These are phyloP conservation scores for Bacterosira constricta DNA, from an alignment of 108 stramenopile species.

Conservation along the genomic window DNA sequence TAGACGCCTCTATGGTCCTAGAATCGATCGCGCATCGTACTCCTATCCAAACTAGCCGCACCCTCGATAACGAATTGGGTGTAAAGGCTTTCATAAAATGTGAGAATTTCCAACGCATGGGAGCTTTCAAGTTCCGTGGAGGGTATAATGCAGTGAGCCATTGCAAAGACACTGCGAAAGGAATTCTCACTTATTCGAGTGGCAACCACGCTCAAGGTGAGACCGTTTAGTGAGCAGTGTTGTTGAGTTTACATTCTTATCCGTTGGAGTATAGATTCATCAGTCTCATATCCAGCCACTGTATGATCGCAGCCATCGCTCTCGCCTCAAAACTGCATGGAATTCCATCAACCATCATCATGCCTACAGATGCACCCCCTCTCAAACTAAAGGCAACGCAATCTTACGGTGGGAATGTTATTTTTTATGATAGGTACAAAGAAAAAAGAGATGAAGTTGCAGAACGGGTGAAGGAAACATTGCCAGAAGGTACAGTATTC, in stretches of 20 bases:
- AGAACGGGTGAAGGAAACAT: constrained; percentile 12
- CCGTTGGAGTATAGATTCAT: too few species aligned
- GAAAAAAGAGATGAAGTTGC: constrained; percentile 46
- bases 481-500: constrained; percentile 34
- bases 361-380: constrained; percentile 49
- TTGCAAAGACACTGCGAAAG: neutral
- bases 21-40: constrained; percentile 29
- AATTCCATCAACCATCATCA: constrained; percentile 46
- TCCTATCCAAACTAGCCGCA: constrained; percentile 41
- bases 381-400: constrained; percentile 44
- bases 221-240: too few species aligned
- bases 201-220: constrained; percentile 53
- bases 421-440: constrained; percentile 48
- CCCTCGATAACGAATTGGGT: constrained; percentile 33
- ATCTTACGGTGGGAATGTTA: constrained; percentile 36
- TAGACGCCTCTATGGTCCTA: constrained; percentile 30
- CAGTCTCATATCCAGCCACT: too few species aligned
- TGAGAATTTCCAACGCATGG: constrained; percentile 49
- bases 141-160: constrained; percentile 37
- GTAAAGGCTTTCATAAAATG: constrained; percentile 37
- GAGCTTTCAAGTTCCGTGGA: constrained; percentile 53
- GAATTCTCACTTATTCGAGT: constrained; percentile 48
- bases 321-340: constrained; percentile 32
- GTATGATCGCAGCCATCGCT: too few species aligned
- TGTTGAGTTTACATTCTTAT: too few species aligned